Evolutionary conservation across 2,329 filamentous ascomycete genomes (phyloP).

Genomic region (Cercospora janseana): DNA sequence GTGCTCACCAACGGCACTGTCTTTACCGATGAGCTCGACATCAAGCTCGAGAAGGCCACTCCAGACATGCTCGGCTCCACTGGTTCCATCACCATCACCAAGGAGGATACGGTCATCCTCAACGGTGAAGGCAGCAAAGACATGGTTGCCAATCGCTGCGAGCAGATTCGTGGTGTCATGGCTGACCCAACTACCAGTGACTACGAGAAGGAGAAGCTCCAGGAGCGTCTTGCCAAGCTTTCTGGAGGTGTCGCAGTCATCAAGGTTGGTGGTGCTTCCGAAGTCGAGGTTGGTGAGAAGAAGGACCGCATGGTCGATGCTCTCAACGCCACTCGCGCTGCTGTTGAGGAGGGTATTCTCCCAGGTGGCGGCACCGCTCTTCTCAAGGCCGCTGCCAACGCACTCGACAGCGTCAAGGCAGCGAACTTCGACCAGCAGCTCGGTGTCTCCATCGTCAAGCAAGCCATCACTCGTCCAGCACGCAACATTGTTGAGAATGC

Average conservation of each 20-base stretch:
- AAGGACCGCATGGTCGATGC: constrained; percentile 99
- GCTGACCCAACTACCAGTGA: constrained; percentile 90
- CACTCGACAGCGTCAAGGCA: constrained; percentile 76
- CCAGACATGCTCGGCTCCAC: constrained; percentile 94
- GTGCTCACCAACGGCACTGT: constrained; percentile 95
- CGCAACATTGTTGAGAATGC: constrained; percentile 97
- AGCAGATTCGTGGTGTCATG: constrained; percentile 98
- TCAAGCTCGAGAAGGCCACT: constrained; percentile 98
- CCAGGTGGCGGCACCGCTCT: constrained; percentile 97
- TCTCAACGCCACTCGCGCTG: constrained; percentile 94
- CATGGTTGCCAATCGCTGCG: constrained; percentile 86
- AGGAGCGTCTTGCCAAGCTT: constrained; percentile 98
- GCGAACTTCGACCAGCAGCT: constrained; percentile 99
- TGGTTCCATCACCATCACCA: constrained; percentile 98
- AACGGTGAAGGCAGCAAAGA: constrained; percentile 98
- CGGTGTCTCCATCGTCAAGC: constrained; percentile 96
- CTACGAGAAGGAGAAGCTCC: constrained; percentile 99
- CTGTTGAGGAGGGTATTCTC: constrained; percentile 98
- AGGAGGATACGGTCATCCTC: constrained; percentile 98
- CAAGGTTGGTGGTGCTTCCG: constrained; percentile 95
- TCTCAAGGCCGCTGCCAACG: constrained; percentile 92
- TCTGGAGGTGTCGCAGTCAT: constrained; percentile 99
- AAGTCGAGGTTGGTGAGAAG: constrained; percentile 99
- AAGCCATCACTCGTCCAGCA: constrained; percentile 92
- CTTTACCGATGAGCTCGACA: constrained; percentile 96